Conservation (phyloP, 2,329 filamentous ascomycete genomes). For the Ophiosphaerella korrae region DNA sequence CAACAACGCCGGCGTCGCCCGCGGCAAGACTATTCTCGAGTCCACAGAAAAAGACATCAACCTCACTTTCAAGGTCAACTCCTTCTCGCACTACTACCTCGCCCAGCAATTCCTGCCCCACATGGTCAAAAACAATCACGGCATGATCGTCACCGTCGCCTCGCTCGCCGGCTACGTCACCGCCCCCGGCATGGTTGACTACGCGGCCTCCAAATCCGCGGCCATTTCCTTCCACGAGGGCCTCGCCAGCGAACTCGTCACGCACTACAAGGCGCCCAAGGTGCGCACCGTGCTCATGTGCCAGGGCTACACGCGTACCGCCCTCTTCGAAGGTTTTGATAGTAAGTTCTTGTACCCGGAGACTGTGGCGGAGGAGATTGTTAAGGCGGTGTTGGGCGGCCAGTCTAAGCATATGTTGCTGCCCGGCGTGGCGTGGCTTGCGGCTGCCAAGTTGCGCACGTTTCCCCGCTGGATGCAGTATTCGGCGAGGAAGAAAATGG, state of each 20-base stretch:
- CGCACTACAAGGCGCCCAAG: conserved; percentile 65
- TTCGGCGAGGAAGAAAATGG: conserved; percentile 52
- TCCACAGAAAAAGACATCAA: conserved; percentile 63
- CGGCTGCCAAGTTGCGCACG: conserved; percentile 49
- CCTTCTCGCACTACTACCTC: conserved; percentile 70
- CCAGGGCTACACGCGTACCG: conserved; percentile 66
- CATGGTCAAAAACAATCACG: conserved; percentile 69
- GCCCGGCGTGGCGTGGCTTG: conserved; percentile 51
- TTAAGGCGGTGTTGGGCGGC: conserved; percentile 63
- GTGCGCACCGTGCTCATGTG: conserved; percentile 71
- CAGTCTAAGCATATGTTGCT: conserved; percentile 62
- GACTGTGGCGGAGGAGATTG: conserved; percentile 68
- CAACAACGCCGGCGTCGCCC: conserved; percentile 72
- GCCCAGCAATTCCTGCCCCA: conserved; percentile 69
- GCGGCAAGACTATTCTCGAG: conserved; percentile 66
- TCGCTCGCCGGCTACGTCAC: conserved; percentile 66
- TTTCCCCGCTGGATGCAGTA: conserved; percentile 69
- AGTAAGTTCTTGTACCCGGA: conserved; percentile 62
- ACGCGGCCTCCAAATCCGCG: conserved; percentile 68
- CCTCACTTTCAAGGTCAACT: conserved; percentile 74
- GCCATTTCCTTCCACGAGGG: conserved; percentile 72
- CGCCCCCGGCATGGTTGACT: conserved; percentile 70
- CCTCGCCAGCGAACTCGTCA: conserved; percentile 47
- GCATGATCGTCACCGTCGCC: conserved; percentile 74
- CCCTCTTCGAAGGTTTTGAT: conserved; percentile 64